These are phyloP conservation scores for Diaporthe sp. DNA, from an alignment of 2,329 filamentous ascomycete species.

Conservation along the genomic window DNA sequence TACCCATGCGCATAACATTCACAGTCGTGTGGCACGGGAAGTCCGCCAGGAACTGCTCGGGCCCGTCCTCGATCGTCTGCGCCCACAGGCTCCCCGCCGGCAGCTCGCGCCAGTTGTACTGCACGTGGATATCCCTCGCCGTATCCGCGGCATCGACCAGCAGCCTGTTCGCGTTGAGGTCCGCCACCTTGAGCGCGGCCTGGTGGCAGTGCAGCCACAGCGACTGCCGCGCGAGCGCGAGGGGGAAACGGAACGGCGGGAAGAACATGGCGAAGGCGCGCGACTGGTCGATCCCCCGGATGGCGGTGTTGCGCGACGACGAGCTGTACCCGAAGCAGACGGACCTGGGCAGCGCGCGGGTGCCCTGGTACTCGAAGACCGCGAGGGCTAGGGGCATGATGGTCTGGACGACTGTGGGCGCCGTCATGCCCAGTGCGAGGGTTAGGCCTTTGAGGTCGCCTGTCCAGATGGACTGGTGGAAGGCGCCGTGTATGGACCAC, in stretches of 20 bases:
- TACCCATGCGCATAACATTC: conserved; percentile 8
- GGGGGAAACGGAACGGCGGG: not conserved
- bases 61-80: conserved; percentile 3
- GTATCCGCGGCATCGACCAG: not conserved
- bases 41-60: not conserved
- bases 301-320: not conserved
- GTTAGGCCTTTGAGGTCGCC: conserved; percentile 28
- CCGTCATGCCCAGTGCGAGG: not conserved
- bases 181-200: conserved; percentile 19
- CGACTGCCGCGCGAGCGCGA: conserved; percentile 11
- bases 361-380: conserved; percentile 24
- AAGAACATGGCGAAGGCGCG: conserved; percentile 1
- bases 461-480: conserved; percentile 9
- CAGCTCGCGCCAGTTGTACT: conserved; percentile 28
- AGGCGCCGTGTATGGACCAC: not conserved
- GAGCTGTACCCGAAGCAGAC: not conserved
- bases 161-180: not conserved
- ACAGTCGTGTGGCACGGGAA: not conserved
- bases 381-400: conserved; percentile 8
- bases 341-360: not conserved
- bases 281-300: conserved; percentile 16
- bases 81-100: conserved; percentile 16
- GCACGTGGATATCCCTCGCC: not conserved
- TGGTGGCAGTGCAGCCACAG: conserved; percentile 31
- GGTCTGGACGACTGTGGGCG: not conserved